phyloP scores from a whole-genome alignment of 1,284 basidiomycete species.

The Moesziomyces parantarcticus region DNA sequence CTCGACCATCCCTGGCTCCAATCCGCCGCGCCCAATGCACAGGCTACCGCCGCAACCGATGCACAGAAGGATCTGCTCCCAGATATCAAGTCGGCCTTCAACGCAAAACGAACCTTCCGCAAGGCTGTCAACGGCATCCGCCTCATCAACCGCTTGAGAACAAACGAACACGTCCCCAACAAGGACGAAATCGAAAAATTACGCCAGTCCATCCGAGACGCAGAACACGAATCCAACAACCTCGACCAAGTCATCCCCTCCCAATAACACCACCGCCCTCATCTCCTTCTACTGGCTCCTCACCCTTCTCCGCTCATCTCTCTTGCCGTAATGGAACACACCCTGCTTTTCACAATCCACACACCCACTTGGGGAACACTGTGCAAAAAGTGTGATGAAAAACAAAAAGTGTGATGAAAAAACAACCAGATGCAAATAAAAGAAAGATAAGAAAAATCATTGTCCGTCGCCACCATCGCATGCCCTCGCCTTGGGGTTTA shows the following conservation, averaged over 20 bases:
- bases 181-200: slow-evolving; percentile 45
- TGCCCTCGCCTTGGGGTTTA: not conserved
- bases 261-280: not conserved
- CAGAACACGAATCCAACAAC: slow-evolving; percentile 45
- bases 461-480: not conserved
- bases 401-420: too few relatives aligned
- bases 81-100: slow-evolving; percentile 67
- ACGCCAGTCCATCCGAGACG: slow-evolving; percentile 45
- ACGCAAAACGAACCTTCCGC: slow-evolving; percentile 64
- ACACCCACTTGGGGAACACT: too few relatives aligned
- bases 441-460: not conserved
- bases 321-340: not conserved
- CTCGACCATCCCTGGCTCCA: slow-evolving; percentile 61
- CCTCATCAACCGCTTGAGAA: slow-evolving; percentile 52
- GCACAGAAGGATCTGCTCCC: slow-evolving; percentile 63
- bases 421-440: not conserved
- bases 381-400: not conserved
- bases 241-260: slow-evolving; percentile 46
- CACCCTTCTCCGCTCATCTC: not conserved
- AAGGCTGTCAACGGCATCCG: slow-evolving; percentile 67
- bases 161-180: slow-evolving; percentile 39
- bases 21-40: slow-evolving; percentile 7
- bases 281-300: not conserved
- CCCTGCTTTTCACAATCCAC: not conserved
- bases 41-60: not conserved